Evolutionary conservation across 2,329 filamentous ascomycete genomes (phyloP).

Genomic region (Dactylellina drechsleri): DNA sequence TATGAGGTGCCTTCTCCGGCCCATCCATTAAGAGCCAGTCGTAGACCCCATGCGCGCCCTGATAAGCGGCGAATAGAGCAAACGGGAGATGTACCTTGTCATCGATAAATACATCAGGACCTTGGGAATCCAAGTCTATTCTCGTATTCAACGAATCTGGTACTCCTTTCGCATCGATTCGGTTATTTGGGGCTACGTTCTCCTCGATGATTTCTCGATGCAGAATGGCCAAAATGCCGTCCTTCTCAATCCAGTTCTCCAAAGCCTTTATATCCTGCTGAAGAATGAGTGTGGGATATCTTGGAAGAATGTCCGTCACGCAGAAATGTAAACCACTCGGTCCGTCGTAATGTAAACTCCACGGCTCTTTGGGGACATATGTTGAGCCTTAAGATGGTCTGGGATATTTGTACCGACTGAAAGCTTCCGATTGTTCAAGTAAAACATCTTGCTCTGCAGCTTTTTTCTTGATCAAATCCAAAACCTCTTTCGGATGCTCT

Average conservation of each 20-base stretch:
- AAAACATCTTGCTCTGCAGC: too few relatives aligned
- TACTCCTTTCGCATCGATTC: background rate
- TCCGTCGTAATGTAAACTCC: too few relatives aligned
- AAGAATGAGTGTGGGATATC: too few relatives aligned
- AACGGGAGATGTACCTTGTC: conserved; percentile 61
- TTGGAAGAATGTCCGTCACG: too few relatives aligned
- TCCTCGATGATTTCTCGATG: conserved; percentile 24
- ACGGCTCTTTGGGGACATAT: too few relatives aligned
- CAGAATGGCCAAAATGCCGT: background rate
- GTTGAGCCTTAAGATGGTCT: too few relatives aligned
- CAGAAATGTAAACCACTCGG: too few relatives aligned
- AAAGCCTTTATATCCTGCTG: too few relatives aligned
- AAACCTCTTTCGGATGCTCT: background rate
- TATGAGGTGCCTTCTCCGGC: conserved; percentile 68
- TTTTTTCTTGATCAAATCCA: background rate
- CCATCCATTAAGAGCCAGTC: conserved; percentile 81
- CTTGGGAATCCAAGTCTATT: conserved; percentile 62
- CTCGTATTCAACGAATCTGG: background rate
- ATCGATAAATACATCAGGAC: too few relatives aligned
- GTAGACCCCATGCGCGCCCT: conserved; percentile 71
- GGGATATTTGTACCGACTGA: too few relatives aligned
- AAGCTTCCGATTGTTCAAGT: too few relatives aligned
- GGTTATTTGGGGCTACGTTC: background rate
- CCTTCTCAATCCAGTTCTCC: background rate
- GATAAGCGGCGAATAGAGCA: conserved; percentile 34